Percentiles rank a stretch among this genome's conserved stretches.
Conservation (phyloP, 306 rosid genomes). For the Begonia peltatifolia region DNA sequence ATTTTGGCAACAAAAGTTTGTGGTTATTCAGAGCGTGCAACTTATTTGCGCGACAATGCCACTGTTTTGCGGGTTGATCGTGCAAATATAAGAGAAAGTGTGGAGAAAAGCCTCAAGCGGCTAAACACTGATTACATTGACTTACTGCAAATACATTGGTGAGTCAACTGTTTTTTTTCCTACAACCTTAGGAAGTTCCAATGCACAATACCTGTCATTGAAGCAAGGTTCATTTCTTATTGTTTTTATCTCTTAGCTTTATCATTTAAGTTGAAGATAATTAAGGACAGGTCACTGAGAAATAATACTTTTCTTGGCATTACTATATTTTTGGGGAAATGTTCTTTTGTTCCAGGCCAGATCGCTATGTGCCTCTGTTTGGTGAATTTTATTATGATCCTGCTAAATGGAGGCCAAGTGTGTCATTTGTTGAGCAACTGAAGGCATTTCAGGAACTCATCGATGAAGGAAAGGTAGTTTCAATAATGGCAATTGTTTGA, state of each 20-base stretch:
- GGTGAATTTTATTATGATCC: slow-evolving; percentile 52
- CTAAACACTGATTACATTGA: slow-evolving; percentile 91
- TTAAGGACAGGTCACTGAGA: no score
- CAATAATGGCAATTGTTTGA: background rate
- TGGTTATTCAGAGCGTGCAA: slow-evolving; percentile 61
- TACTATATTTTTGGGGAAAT: no score
- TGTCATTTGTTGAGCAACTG: slow-evolving; percentile 83
- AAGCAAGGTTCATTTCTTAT: no score
- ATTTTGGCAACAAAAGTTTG: slow-evolving; percentile 69
- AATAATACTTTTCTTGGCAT: no score
- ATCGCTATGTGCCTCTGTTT: slow-evolving; percentile 65
- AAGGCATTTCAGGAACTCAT: slow-evolving; percentile 79
- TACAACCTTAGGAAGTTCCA: background rate
- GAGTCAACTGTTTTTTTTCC: slow-evolving; percentile 5
- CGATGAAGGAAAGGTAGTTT: slow-evolving; percentile 76
- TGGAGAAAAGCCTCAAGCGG: slow-evolving; percentile 86
- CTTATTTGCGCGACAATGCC: slow-evolving; percentile 58
- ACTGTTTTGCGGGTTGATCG: slow-evolving; percentile 64
- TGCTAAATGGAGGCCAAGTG: slow-evolving; percentile 84
- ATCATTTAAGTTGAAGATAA: no score
- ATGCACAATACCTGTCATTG: background rate
- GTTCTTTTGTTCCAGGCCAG: slow-evolving; percentile 48
- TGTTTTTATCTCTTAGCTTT: background rate
- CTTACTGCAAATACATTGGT: slow-evolving; percentile 93
- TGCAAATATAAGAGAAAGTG: slow-evolving; percentile 74